phyloP scores from a whole-genome alignment of 768 basidiomycete genomes.

The Pulveroboletus sp. region DNA sequence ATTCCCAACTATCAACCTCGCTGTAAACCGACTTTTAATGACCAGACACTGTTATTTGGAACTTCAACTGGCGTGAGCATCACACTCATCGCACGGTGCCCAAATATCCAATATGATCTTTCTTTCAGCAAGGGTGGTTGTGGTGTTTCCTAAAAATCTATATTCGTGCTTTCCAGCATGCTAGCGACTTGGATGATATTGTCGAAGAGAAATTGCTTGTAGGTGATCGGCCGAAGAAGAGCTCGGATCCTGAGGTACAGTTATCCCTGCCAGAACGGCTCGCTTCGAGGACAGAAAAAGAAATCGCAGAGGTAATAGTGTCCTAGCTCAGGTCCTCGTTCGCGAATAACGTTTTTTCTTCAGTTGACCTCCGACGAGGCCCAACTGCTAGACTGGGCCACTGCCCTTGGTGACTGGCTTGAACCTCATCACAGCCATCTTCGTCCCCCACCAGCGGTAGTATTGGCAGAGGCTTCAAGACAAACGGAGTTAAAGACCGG shows the following conservation, averaged over 20 bases:
- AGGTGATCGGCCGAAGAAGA: conserved; percentile 73
- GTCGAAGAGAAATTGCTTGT: conserved; percentile 80
- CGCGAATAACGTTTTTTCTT: conserved; percentile 6
- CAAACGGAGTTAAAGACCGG: conserved; percentile 68
- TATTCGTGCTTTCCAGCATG: conserved; percentile 70
- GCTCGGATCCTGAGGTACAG: conserved; percentile 43
- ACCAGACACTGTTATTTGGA: conserved; percentile 65
- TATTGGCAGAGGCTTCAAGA: conserved; percentile 71
- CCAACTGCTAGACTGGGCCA: conserved; percentile 53
- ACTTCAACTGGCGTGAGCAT: conserved; percentile 57
- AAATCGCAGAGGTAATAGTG: conserved; percentile 47
- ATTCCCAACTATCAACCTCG: conserved; percentile 75
- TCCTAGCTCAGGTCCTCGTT: background rate
- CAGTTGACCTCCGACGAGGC: conserved; percentile 67
- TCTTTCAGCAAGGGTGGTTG: conserved; percentile 63
- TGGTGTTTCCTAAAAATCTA: conserved; percentile 69
- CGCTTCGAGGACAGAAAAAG: conserved; percentile 42
- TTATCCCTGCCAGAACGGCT: conserved; percentile 58
- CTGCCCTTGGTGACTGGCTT: conserved; percentile 66
- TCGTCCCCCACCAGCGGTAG: conserved; percentile 64
- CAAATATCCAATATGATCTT: background rate
- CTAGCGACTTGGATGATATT: conserved; percentile 73
- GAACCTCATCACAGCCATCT: conserved; percentile 70
- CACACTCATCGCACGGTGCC: background rate
- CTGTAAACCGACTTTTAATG: conserved; percentile 45